Conservation (phyloP, 768 basidiomycete genomes). For the Wakefieldia striispora region DNA sequence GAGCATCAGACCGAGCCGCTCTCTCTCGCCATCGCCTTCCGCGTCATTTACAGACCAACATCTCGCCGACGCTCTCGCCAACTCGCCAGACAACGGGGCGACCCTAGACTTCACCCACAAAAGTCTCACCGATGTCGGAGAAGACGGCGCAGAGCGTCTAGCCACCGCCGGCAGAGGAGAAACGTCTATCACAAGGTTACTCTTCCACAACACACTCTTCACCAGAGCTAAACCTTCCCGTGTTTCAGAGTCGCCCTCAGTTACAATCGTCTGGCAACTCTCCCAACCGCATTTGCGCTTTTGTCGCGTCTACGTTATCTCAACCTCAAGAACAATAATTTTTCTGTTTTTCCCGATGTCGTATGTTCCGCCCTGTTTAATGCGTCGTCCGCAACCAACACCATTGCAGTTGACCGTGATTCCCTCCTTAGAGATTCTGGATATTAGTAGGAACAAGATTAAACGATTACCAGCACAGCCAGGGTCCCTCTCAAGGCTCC, state of each 20-base stretch:
- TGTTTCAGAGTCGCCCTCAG: slow-evolving; percentile 74
- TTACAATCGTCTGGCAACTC: slow-evolving; percentile 75
- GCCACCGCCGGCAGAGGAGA: slow-evolving; percentile 53
- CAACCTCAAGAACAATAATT: slow-evolving; percentile 81
- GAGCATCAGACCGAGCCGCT: slow-evolving; percentile 23
- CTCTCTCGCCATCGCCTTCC: slow-evolving; percentile 31
- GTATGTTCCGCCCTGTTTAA: slow-evolving; percentile 46
- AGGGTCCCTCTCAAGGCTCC: slow-evolving; percentile 73
- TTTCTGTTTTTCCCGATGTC: slow-evolving; percentile 81
- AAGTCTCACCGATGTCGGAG: slow-evolving; percentile 71
- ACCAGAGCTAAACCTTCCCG: slow-evolving; percentile 6
- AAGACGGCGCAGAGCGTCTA: slow-evolving; percentile 75
- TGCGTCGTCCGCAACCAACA: slow-evolving; percentile 10
- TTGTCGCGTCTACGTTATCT: slow-evolving; percentile 78
- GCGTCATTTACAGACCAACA: slow-evolving; percentile 52
- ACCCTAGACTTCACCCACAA: slow-evolving; percentile 85
- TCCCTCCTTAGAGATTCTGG: slow-evolving; percentile 88
- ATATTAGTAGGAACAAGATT: slow-evolving; percentile 91
- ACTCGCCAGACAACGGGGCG: slow-evolving; percentile 72
- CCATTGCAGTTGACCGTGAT: slow-evolving; percentile 69
- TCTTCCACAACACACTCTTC: slow-evolving; percentile 3
- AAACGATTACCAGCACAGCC: slow-evolving; percentile 74
- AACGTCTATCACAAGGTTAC: slow-evolving; percentile 57
- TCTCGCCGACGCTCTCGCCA: slow-evolving; percentile 61
- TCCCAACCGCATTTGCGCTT: slow-evolving; percentile 73